Percentiles rank a stretch among this genome's conserved stretches.
Evolutionary conservation across 2,329 filamentous ascomycete genomes (phyloP).

Genomic region (Bipolaris sorokiniana): DNA sequence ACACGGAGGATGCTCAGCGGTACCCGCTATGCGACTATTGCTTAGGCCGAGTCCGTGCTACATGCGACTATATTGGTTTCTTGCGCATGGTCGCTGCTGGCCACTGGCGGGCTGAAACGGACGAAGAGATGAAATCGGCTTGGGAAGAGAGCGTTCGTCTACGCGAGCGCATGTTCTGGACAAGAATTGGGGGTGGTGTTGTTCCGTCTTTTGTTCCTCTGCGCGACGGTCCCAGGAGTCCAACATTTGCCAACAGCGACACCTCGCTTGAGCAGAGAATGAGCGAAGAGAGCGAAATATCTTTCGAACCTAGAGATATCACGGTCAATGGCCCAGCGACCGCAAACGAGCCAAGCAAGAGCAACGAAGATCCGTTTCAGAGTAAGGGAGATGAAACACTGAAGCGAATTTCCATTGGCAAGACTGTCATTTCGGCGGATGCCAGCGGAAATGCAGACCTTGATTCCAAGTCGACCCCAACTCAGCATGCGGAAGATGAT

Average conservation of each 20-base stretch:
- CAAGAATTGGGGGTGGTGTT: slow-evolving; percentile 87
- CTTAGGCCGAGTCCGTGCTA: slow-evolving; percentile 79
- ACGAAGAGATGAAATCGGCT: slow-evolving; percentile 81
- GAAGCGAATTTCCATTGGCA: slow-evolving; percentile 49
- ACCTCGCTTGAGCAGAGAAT: slow-evolving; percentile 28
- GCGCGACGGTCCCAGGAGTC: slow-evolving; percentile 43
- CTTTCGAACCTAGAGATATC: slow-evolving; percentile 30
- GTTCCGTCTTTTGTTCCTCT: slow-evolving; percentile 65
- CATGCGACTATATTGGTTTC: slow-evolving; percentile 92
- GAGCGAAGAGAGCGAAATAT: slow-evolving; percentile 39
- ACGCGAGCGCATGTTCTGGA: slow-evolving; percentile 97
- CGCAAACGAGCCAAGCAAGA: slow-evolving; percentile 22
- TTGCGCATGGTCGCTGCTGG: slow-evolving; percentile 90
- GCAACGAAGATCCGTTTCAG: slow-evolving; percentile 45
- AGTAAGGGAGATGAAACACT: slow-evolving; percentile 28
- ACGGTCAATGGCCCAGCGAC: slow-evolving; percentile 19
- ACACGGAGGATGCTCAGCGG: slow-evolving; percentile 82
- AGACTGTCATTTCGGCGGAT: slow-evolving; percentile 39
- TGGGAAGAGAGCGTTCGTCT: slow-evolving; percentile 95
- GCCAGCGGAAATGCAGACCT: background rate
- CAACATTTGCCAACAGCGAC: slow-evolving; percentile 33
- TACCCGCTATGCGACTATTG: slow-evolving; percentile 93
- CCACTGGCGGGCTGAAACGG: slow-evolving; percentile 82
- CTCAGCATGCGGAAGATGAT: slow-evolving; percentile 12
- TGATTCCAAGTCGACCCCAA: background rate